Conservation (phyloP, 148 eudicot species). For the Agrostemma githago region DNA sequence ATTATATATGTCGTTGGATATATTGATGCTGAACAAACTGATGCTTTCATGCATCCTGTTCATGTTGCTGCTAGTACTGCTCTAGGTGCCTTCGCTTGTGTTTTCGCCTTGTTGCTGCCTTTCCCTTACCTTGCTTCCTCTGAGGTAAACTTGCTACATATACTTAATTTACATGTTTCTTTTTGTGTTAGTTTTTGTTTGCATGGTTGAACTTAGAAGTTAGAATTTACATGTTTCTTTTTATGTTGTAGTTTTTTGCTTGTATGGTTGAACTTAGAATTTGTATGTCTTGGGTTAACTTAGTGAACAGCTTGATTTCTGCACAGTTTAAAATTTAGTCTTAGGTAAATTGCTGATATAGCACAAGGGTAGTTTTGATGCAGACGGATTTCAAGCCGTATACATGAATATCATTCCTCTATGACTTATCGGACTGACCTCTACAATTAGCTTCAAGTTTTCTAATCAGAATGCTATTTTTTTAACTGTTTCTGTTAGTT, state of each 20-base stretch:
- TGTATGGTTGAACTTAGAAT: background rate
- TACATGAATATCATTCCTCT: too few relatives aligned
- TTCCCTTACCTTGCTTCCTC: conserved; percentile 50
- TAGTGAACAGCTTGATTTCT: background rate
- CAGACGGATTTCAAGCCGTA: too few relatives aligned
- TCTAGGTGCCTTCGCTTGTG: conserved; percentile 61
- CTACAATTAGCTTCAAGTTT: too few relatives aligned
- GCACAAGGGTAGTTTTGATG: too few relatives aligned
- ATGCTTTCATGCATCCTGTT: conserved; percentile 67
- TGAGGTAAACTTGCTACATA: conserved; percentile 35
- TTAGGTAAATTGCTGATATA: too few relatives aligned
- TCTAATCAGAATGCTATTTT: too few relatives aligned
- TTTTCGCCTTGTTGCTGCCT: conserved; percentile 62
- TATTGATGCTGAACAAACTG: conserved; percentile 32
- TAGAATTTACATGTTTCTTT: background rate
- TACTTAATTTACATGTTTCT: background rate
- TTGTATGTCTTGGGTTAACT: background rate
- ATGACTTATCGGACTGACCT: too few relatives aligned
- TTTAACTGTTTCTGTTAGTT: too few relatives aligned
- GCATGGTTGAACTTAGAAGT: background rate
- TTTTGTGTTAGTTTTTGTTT: background rate
- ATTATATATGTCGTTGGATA: conserved; percentile 53
- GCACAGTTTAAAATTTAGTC: too few relatives aligned
- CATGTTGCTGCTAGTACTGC: conserved; percentile 73
- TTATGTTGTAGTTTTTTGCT: background rate